A percentile compares a stretch with the other conserved stretches of the same genome.
These are phyloP conservation scores for Biscogniauxia sp. DNA, from an alignment of 2,329 filamentous ascomycete genomes.

Conservation along the genomic window DNA sequence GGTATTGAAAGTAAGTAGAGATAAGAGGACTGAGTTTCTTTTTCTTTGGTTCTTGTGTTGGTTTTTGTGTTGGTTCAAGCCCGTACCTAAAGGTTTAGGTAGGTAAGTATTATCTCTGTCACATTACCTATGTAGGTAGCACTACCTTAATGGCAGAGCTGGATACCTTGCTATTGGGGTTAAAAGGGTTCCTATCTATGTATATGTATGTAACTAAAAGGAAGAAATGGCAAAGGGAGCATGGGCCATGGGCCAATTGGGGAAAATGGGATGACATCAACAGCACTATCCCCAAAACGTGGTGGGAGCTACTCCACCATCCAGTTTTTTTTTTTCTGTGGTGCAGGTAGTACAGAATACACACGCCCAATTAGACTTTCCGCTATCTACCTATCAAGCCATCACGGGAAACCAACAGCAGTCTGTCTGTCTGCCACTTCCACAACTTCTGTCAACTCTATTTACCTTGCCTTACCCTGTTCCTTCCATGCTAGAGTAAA, in stretches of 20 bases:
- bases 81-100: no score
- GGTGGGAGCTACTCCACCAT: conserved; percentile 16
- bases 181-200: no score
- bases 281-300: not conserved
- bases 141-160: no score
- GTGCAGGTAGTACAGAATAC: no score
- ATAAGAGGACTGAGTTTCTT: not conserved
- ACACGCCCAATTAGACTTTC: not conserved
- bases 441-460: not conserved
- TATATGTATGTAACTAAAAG: not conserved
- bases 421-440: not conserved
- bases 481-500: not conserved
- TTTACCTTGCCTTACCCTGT: not conserved
- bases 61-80: not conserved
- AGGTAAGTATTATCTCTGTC: no score
- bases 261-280: not conserved
- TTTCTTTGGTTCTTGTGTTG: not conserved
- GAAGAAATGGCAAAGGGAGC: not conserved
- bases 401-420: not conserved
- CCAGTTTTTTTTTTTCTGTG: conserved; percentile 6
- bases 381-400: not conserved
- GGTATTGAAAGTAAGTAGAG: not conserved
- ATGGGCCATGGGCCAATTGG: not conserved
- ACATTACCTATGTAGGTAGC: no score
- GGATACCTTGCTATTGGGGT: no score